Evolutionary conservation across 805 yeast species (phyloP), one percentile per base, ranked within the genome.

Genomic region (Saitoella complicata): DNA sequence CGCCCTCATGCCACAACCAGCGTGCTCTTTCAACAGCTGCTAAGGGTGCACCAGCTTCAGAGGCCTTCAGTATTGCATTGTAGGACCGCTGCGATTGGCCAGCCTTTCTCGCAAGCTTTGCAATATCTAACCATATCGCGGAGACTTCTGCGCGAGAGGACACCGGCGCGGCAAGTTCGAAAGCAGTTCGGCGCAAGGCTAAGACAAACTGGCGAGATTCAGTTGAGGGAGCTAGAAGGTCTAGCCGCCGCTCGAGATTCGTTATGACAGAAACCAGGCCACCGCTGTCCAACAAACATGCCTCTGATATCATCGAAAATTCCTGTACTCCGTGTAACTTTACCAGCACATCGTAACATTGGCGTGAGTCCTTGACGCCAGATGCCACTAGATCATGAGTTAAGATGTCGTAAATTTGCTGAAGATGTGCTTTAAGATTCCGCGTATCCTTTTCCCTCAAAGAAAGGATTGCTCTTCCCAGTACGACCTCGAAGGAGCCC

Each of bases 1-100:
- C 93, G 1, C 94, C 95, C 56, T 82, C 84, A 3, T 76, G 79
- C 96, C 97, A 88, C 37, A 85, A 60, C 6, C 91, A 67, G 46
- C 81, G 77, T 0, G 95, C 79, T 58, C 80, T 79, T 57, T 86
- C 94, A 37, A 80, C 47, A 12, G 45, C 44, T 5, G 59, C 58
- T 21, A 46, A 41, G 6, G 54, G 55, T 13, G 50, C 35, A 32
- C 65, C 46, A 8, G 31, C 64, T 9, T 39, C 12, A 38, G 51
- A 37, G 1, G 84, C 85, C 53, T 75, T 68, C 55, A 81, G 70
- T 21, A 80, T 71, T 6, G 78, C 69, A 13, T 76, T 71, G 1
- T 84, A 75, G 0, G 95, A 80, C 36, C 84, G 67, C 53, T 83
- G 91, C 2, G 78, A 62, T 47, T 87, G 70, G 7, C 76, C 72